Evolutionary conservation across 768 basidiomycete species (phyloP).

Genomic region (Boletellus sp.): DNA sequence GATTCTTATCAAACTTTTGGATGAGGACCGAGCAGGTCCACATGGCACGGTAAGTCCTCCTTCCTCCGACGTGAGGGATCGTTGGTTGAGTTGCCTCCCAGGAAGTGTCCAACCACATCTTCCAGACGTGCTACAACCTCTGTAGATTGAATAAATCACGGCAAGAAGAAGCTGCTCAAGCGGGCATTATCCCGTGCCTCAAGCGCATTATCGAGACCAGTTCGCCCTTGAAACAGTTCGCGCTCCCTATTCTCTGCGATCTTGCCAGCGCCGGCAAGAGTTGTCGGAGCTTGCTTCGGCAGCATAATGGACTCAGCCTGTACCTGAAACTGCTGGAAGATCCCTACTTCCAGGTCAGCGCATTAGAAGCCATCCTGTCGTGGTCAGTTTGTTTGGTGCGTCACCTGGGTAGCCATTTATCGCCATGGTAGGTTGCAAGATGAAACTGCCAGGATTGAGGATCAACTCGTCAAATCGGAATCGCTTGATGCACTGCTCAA

Average conservation of each 20-base stretch:
- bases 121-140: slow-evolving; percentile 96
- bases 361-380: slow-evolving; percentile 83
- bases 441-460: slow-evolving; percentile 91
- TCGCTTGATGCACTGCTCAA: slow-evolving; percentile 66
- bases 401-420: slow-evolving; percentile 1
- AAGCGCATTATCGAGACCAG: slow-evolving; percentile 84
- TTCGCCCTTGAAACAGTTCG: slow-evolving; percentile 95
- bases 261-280: slow-evolving; percentile 93
- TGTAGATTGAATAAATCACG: slow-evolving; percentile 91
- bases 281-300: slow-evolving; percentile 86
- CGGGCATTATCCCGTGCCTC: slow-evolving; percentile 89
- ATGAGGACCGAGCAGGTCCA: slow-evolving; percentile 72
- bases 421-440: slow-evolving; percentile 76
- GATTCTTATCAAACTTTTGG: slow-evolving; percentile 80
- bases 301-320: slow-evolving; percentile 83
- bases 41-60: slow-evolving; percentile 68
- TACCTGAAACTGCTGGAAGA: slow-evolving; percentile 78
- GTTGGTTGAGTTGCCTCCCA: slow-evolving; percentile 29
- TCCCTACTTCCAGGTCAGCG: slow-evolving; percentile 89
- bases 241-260: slow-evolving; percentile 94
- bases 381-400: slow-evolving; percentile 52
- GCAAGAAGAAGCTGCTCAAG: slow-evolving; percentile 96
- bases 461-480: slow-evolving; percentile 66
- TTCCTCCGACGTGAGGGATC: neutral
- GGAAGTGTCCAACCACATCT: slow-evolving; percentile 97